Evolutionary conservation across 192 early-diverging fungal genomes (phyloP), one percentile per base, ranked within the genome.

Genomic region (Dissophora ornata): DNA sequence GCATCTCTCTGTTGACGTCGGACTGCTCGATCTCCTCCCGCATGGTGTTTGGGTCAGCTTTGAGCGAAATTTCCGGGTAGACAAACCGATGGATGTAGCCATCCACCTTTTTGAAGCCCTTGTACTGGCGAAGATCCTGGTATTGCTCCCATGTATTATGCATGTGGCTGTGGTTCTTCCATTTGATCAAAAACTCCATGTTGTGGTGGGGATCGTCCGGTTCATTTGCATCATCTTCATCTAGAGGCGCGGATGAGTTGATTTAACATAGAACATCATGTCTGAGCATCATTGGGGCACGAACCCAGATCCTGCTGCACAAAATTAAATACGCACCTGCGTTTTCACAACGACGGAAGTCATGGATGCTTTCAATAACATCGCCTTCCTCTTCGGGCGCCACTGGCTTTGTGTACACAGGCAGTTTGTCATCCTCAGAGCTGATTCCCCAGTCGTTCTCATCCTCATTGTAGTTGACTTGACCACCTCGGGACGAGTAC

Each of bases 111-210:
- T 91, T 90, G 81, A 89, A 93, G 0, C 97, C 97, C 79, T 95
- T 96, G 65, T 88, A 88, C 4, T 84, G 79, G 16, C 80, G 70
- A 29, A 98, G 86, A 29, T 87, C 79, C 12, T 83, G 84, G 10
- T 86, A 85, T 0, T 84, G 83, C 56, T 96, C 90, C 97, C 97
- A 99, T 0, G 96, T 95, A 42, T 97, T 90, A 62, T 95, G 91
- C 46, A 95, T 81, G 81, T 97, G 94, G 24, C 95, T 93, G 81
- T 86, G 90, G 8, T 92, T 89, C 80, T 92, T 92, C 97, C 97
- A 99, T 70, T 99, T 98, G 65, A 99, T 89, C n/a, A 89, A 80
- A 59, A 90, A 97, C 82, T 95, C 91, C 59, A 89, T 80, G 55
- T 91, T 90, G 24, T 51, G 77, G 48, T 83, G 80, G 1, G 83